These are phyloP conservation scores for Fraxinus floribunda DNA, from an alignment of 305 asterid species.

Conservation along the genomic window DNA sequence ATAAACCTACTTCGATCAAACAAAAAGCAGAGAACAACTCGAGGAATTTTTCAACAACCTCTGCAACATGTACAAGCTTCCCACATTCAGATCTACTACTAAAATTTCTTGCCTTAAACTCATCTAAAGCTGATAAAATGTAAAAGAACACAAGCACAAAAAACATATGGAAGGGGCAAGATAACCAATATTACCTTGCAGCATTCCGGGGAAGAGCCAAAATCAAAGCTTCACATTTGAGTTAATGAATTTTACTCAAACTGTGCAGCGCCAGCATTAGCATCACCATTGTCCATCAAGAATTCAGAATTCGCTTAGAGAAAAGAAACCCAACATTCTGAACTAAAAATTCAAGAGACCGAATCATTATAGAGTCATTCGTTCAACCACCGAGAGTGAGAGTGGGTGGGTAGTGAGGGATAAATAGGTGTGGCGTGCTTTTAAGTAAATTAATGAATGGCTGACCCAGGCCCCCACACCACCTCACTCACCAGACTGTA, in stretches of 20 bases:
- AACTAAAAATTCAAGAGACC: slow-evolving; percentile 18
- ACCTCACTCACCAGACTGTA: background rate
- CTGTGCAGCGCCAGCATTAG: slow-evolving; percentile 11
- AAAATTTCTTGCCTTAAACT: slow-evolving; percentile 3
- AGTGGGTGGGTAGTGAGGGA: slow-evolving; percentile 1
- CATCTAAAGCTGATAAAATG: background rate
- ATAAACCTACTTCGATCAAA: slow-evolving; percentile 9
- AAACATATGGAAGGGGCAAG: background rate
- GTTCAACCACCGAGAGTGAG: slow-evolving; percentile 28
- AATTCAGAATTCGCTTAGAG: slow-evolving; percentile 20
- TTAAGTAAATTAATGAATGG: background rate
- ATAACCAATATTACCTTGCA: slow-evolving; percentile 36
- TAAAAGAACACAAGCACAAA: background rate
- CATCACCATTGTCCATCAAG: slow-evolving; percentile 36
- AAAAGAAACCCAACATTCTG: slow-evolving; percentile 12
- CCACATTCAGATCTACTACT: slow-evolving; percentile 39
- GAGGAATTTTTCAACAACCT: slow-evolving; percentile 10
- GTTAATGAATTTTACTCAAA: slow-evolving; percentile 17
- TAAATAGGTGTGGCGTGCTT: background rate
- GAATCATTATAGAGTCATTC: slow-evolving; percentile 19
- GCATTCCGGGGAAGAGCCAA: slow-evolving; percentile 28
- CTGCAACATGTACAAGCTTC: slow-evolving; percentile 23
- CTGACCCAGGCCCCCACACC: background rate
- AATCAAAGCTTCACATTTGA: slow-evolving; percentile 25
- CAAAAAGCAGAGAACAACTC: slow-evolving; percentile 1